Percentiles rank a stretch among this genome's conserved stretches.
phyloP scores from a whole-genome alignment of 176 grass and related monocot species.

The Alopecurus myosuroides region DNA sequence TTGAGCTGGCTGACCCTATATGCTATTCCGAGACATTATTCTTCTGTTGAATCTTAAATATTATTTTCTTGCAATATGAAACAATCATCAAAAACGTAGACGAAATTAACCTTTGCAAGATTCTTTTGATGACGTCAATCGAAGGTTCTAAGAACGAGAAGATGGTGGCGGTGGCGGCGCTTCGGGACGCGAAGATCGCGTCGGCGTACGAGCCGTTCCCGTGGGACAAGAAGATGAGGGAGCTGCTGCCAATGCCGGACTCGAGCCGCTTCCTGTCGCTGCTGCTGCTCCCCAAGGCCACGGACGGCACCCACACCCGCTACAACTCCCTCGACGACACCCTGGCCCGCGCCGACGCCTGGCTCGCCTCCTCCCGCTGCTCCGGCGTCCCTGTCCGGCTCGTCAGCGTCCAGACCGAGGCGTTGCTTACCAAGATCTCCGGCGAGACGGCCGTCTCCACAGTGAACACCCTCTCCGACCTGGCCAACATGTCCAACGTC shows the following conservation, averaged over 20 bases:
- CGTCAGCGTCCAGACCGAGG: conserved; percentile 81
- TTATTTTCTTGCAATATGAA: neutral
- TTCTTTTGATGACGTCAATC: neutral
- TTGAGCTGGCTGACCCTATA: neutral
- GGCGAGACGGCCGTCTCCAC: conserved; percentile 74
- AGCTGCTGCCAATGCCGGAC: conserved; percentile 42
- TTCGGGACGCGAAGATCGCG: conserved; percentile 49
- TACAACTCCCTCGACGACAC: conserved; percentile 89
- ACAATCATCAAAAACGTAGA: neutral
- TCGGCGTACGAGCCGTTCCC: conserved; percentile 64
- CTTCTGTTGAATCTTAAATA: neutral
- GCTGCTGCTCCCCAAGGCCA: conserved; percentile 66
- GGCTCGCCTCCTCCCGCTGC: conserved; percentile 57
- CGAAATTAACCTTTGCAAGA: neutral
- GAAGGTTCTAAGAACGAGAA: conserved; percentile 57
- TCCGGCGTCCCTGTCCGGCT: conserved; percentile 61
- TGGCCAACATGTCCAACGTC: conserved; percentile 66
- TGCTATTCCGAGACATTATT: neutral
- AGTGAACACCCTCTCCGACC: conserved; percentile 75
- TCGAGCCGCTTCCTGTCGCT: conserved; percentile 68
- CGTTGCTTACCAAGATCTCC: conserved; percentile 93
- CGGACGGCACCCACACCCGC: conserved; percentile 39
- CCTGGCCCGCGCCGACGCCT: conserved; percentile 74
- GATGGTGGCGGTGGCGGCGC: conserved; percentile 36
- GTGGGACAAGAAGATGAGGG: conserved; percentile 92